phyloP scores from a whole-genome alignment of 2,329 filamentous ascomycete species.

The Venturia asperata region DNA sequence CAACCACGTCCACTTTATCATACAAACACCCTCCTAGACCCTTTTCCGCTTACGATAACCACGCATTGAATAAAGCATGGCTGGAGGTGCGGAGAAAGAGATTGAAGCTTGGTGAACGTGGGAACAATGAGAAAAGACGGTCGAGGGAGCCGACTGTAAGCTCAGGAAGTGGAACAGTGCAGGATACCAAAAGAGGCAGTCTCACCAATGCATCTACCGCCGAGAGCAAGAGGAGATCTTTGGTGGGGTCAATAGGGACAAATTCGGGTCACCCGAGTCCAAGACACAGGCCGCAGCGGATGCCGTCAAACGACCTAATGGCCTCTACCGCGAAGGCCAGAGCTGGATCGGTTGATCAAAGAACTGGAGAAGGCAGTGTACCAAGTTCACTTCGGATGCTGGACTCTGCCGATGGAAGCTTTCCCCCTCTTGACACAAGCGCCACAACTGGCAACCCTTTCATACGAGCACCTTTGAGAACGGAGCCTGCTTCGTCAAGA shows the following conservation, averaged over 20 bases:
- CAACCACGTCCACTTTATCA: conserved; percentile 41
- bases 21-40: conserved; percentile 61
- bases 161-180: not conserved
- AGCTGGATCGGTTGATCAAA: conserved; percentile 5
- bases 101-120: conserved; percentile 37
- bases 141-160: conserved; percentile 12
- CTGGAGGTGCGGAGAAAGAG: conserved; percentile 49
- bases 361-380: conserved; percentile 15
- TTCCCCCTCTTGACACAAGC: conserved; percentile 11
- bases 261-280: conserved; percentile 12
- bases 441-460: conserved; percentile 45
- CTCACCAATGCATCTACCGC: conserved; percentile 14
- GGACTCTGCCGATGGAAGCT: conserved; percentile 20
- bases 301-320: conserved; percentile 16
- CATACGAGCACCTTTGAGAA: conserved; percentile 42
- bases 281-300: conserved; percentile 13
- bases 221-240: conserved; percentile 17
- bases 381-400: conserved; percentile 13
- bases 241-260: conserved; percentile 12
- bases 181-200: conserved; percentile 11
- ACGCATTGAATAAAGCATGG: conserved; percentile 74
- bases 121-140: conserved; percentile 26
- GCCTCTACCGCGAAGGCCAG: conserved; percentile 8
- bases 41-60: conserved; percentile 73
- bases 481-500: conserved; percentile 25